Evolutionary conservation across 441 rosid genomes (phyloP).

Genomic region (Eutrema salsugineum): DNA sequence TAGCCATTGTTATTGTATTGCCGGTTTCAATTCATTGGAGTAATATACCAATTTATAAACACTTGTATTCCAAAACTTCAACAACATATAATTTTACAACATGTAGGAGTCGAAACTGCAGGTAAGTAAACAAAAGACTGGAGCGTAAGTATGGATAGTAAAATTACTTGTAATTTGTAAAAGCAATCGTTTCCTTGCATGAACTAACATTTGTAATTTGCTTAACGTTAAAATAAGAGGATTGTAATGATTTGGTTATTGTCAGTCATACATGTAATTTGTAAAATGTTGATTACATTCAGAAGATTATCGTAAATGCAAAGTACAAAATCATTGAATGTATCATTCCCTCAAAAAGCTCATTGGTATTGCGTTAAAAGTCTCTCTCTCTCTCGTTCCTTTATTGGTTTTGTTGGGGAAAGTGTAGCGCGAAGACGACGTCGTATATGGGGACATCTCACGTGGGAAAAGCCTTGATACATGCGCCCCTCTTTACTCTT

Average conservation of each 20-base stretch:
- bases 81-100: no score
- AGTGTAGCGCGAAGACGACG: slow-evolving; percentile 18
- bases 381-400: background rate
- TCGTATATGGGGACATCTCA: slow-evolving; percentile 13
- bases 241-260: background rate
- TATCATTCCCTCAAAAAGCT: background rate
- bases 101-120: no score
- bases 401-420: slow-evolving; percentile 13
- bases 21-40: background rate
- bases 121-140: no score
- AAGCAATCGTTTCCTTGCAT: background rate
- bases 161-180: no score
- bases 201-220: background rate
- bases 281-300: background rate
- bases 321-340: slow-evolving; percentile 26
- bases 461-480: slow-evolving; percentile 28
- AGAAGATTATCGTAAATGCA: slow-evolving; percentile 6
- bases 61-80: no score
- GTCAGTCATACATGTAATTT: background rate
- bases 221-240: background rate
- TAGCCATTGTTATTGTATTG: background rate
- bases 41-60: no score
- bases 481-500: slow-evolving; percentile 2
- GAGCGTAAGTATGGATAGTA: no score
- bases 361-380: background rate